phyloP scores from a whole-genome alignment of 345 rosid species.

The Hibiscus mutabilis region DNA sequence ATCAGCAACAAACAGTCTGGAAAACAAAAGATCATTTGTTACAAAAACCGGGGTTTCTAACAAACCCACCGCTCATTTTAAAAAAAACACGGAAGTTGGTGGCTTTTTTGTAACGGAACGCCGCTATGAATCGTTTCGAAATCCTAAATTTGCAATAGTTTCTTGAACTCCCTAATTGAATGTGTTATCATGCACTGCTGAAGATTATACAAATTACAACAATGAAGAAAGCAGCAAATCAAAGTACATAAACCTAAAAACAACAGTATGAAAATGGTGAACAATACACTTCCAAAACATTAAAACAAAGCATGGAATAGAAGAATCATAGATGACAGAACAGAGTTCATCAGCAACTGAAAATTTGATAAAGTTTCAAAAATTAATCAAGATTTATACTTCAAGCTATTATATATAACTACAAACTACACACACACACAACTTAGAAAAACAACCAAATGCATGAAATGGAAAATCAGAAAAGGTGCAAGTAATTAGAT shows the following conservation, averaged over 20 bases:
- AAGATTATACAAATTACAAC: background rate
- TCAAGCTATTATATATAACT: no score
- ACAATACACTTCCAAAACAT: background rate
- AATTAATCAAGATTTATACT: no score
- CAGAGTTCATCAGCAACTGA: background rate
- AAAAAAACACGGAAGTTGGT: no score
- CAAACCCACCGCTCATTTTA: no score
- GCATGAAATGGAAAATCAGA: no score
- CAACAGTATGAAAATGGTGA: background rate
- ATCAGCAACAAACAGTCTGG: constrained; percentile 2
- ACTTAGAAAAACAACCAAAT: no score
- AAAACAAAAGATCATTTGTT: background rate
- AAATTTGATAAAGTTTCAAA: background rate
- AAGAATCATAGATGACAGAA: background rate
- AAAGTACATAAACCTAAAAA: background rate
- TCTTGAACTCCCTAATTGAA: background rate
- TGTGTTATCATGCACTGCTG: background rate
- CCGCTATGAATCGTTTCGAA: no score
- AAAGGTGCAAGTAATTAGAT: no score
- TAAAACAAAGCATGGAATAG: background rate
- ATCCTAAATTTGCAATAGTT: background rate
- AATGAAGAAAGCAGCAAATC: background rate
- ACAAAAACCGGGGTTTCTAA: background rate
- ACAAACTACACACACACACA: no score
- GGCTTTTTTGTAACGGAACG: no score